Percentiles rank a stretch among this genome's conserved stretches.
phyloP scores from a whole-genome alignment of 108 stramenopile species.

The Cyclotella sp. region DNA sequence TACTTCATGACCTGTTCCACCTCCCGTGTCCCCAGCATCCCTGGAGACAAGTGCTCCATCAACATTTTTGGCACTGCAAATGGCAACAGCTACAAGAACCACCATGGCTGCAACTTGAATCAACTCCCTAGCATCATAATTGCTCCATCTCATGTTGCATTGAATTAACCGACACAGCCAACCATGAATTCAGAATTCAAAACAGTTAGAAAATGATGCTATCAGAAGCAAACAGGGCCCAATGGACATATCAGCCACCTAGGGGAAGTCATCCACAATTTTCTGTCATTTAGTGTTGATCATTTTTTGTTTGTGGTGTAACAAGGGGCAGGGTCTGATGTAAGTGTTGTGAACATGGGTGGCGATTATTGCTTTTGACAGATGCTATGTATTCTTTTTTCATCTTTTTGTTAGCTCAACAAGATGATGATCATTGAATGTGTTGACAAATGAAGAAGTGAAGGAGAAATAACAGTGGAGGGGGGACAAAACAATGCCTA shows the following conservation, averaged over 20 bases:
- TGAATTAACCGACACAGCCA: neutral
- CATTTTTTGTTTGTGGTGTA: too few relatives aligned
- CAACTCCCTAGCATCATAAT: neutral
- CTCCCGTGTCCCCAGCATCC: conserved; percentile 64
- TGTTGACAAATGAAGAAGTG: too few relatives aligned
- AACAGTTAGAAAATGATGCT: neutral
- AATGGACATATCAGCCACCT: conserved; percentile 44
- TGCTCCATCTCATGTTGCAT: conserved; percentile 1
- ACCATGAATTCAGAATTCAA: too few relatives aligned
- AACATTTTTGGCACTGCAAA: conserved; percentile 35
- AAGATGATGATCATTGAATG: too few relatives aligned
- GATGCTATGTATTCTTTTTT: too few relatives aligned
- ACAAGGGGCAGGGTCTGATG: too few relatives aligned
- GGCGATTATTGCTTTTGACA: too few relatives aligned
- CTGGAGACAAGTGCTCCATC: conserved; percentile 65
- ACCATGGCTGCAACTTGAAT: neutral
- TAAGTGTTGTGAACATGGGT: too few relatives aligned
- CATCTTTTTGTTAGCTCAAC: too few relatives aligned
- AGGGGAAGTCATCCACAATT: conserved; percentile 58
- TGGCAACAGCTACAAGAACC: neutral
- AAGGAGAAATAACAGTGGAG: too few relatives aligned
- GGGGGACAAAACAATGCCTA: too few relatives aligned
- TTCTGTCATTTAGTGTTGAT: conserved; percentile 22
- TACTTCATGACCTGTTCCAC: conserved; percentile 72
- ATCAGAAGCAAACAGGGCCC: conserved; percentile 9